Percentiles rank a stretch among this genome's conserved stretches.
Conservation (phyloP, 805 yeast genomes). For the Henningerozyma blattae region DNA sequence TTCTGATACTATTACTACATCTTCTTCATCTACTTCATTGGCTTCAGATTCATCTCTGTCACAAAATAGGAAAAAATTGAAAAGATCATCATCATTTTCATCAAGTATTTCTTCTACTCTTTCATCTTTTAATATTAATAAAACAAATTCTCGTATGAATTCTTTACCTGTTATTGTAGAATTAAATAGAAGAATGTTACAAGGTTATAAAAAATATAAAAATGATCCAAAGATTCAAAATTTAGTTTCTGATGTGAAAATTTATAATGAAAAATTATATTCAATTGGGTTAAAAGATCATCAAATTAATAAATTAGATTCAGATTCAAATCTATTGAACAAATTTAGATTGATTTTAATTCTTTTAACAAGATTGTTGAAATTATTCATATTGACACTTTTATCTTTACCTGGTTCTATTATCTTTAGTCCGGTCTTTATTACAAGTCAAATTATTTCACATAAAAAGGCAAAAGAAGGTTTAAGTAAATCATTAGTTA, state of each 20-base stretch:
- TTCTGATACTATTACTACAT: no score
- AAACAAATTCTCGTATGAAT: constrained; percentile 24
- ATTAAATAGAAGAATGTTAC: constrained; percentile 75
- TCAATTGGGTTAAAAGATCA: constrained; percentile 60
- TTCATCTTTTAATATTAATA: no score
- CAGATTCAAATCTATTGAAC: constrained; percentile 33
- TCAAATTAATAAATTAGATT: constrained; percentile 41
- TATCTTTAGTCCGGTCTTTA: constrained; percentile 76
- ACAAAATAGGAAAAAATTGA: constrained; percentile 1
- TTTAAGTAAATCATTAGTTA: constrained; percentile 80
- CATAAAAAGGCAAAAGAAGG: constrained; percentile 65
- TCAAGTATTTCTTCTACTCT: no score
- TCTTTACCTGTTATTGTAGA: constrained; percentile 76
- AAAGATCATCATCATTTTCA: no score
- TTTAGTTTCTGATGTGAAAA: constrained; percentile 49
- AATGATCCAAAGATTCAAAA: constrained; percentile 57
- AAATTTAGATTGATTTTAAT: constrained; percentile 35
- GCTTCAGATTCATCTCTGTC: no score
- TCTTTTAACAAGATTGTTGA: constrained; percentile 39
- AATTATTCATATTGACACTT: constrained; percentile 38
- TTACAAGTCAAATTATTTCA: constrained; percentile 59
- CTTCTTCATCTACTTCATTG: no score
- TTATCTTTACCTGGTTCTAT: constrained; percentile 78
- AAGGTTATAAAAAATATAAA: constrained; percentile 68
- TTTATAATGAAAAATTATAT: constrained; percentile 54